Evolutionary conservation across 2,329 filamentous ascomycete species (phyloP).

Genomic region (Clarireedia homoeocarpa): DNA sequence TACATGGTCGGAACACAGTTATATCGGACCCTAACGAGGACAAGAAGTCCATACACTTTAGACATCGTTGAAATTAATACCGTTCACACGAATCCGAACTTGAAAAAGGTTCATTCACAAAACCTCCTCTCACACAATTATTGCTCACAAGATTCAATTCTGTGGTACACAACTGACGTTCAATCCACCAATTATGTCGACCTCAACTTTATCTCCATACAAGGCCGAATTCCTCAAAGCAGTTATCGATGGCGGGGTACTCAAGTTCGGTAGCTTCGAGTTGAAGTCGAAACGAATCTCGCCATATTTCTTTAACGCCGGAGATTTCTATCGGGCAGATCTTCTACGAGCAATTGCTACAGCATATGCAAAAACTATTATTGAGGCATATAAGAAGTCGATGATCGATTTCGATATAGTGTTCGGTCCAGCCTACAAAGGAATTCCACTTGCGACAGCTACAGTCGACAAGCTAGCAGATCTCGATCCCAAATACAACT

Average conservation of each 20-base stretch:
- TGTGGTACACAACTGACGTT: too few relatives aligned
- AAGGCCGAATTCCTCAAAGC: constrained; percentile 67
- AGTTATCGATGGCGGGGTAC: constrained; percentile 58
- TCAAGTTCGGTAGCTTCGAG: constrained; percentile 77
- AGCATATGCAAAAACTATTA: constrained; percentile 68
- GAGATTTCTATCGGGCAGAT: constrained; percentile 75
- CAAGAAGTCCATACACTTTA: too few relatives aligned
- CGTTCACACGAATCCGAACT: too few relatives aligned
- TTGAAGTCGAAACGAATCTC: constrained; percentile 88
- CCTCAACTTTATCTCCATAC: constrained; percentile 45
- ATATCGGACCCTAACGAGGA: too few relatives aligned
- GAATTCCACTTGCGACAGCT: constrained; percentile 79
- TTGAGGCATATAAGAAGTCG: constrained; percentile 33
- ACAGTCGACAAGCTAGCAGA: constrained; percentile 69
- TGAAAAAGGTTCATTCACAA: too few relatives aligned
- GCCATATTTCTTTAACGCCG: constrained; percentile 97
- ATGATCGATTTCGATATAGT: constrained; percentile 67
- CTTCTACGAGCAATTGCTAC: constrained; percentile 70
- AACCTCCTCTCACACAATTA: too few relatives aligned
- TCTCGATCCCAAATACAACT: constrained; percentile 59
- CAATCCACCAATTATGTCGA: constrained; percentile 12
- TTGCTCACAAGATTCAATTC: too few relatives aligned
- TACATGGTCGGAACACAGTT: too few relatives aligned
- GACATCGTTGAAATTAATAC: too few relatives aligned
- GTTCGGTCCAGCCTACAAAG: constrained; percentile 95